Evolutionary conservation across 1,139 yeast genomes (phyloP), one percentile per base, ranked within the genome.

Genomic region (Hanseniaspora sp.): DNA sequence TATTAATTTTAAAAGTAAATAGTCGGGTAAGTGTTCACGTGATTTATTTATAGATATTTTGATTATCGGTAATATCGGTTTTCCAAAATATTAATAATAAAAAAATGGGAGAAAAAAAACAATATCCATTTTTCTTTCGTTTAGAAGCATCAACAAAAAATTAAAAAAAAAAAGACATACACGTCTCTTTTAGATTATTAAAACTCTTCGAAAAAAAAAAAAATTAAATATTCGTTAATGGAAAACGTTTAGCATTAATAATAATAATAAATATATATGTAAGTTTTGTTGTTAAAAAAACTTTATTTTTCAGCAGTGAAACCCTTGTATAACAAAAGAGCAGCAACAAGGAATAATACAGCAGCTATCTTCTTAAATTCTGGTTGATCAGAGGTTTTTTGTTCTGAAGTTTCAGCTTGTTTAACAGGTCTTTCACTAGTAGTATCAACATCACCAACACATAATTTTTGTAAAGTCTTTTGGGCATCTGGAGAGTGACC

Each of bases 401-500:
- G 54, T 31, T 59, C 52, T 13, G 56, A 57, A n/a, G 55, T 55
- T 39, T 57, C 61, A 13, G 42, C 15, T 40, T 54, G 58, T 5
- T 42, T 28, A 33, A 33, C 45, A 29, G 58, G 60, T 15, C 46
- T 54, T 45, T 62, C 65, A 56, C 69, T 66, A 33, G 62, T 63
- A 42, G 73, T 71, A 60, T 80, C 79, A 53, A 82, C 70, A 43
- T 74, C 77, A 59, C 98, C 98, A 58, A 90, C 75, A 62, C 77
- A 74, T 64, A 88, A 73, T 46, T 77, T 79, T 48, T 72, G 74
- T 64, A 94, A 75, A 59, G 84, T 76, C 62, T 83, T 94, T 62
- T 82, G 80, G 39, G 98, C 97, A 63, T 90, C 96, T 61, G 90
- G 96, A 42, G 97, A 88, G 71, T 92, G 99, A 43, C 98, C 98